Conservation (phyloP, 495 filamentous ascomycete genomes). For the Hypomontagnella monticulosa region DNA sequence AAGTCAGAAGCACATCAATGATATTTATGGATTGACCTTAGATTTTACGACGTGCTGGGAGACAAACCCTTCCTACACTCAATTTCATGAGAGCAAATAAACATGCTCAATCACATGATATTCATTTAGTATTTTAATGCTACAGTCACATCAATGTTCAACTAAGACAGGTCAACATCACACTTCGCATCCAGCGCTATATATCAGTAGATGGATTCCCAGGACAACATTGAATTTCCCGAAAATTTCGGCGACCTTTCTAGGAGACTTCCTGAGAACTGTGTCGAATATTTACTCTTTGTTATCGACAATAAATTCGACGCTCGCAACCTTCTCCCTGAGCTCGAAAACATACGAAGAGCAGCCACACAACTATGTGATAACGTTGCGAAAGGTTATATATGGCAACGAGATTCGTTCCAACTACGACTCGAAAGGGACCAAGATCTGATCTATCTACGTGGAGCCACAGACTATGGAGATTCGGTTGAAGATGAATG, state of each 20-base stretch:
- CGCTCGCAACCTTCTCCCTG: slow-evolving; percentile 56
- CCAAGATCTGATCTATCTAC: slow-evolving; percentile 65
- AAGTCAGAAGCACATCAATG: too few relatives aligned
- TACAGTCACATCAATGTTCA: too few relatives aligned
- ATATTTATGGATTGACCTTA: too few relatives aligned
- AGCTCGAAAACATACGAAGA: slow-evolving; percentile 76
- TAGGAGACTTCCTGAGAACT: slow-evolving; percentile 83
- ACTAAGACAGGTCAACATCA: too few relatives aligned
- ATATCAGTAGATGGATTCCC: slow-evolving; percentile 27
- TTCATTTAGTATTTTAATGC: too few relatives aligned
- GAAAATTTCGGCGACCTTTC: slow-evolving; percentile 70
- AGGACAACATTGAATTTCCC: slow-evolving; percentile 40
- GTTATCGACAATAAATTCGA: slow-evolving; percentile 68
- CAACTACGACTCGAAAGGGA: slow-evolving; percentile 64
- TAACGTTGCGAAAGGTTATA: slow-evolving; percentile 78
- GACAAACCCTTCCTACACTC: too few relatives aligned
- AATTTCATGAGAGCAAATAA: too few relatives aligned
- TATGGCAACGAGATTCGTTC: slow-evolving; percentile 92
- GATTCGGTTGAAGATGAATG: slow-evolving; percentile 98
- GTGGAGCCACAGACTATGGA: slow-evolving; percentile 82
- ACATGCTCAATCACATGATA: too few relatives aligned
- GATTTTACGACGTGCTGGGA: too few relatives aligned
- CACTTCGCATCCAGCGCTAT: too few relatives aligned
- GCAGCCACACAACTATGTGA: slow-evolving; percentile 70
- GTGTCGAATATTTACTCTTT: slow-evolving; percentile 85